phyloP scores from a whole-genome alignment of 306 rosid genomes.

The Carpinus viminea region DNA sequence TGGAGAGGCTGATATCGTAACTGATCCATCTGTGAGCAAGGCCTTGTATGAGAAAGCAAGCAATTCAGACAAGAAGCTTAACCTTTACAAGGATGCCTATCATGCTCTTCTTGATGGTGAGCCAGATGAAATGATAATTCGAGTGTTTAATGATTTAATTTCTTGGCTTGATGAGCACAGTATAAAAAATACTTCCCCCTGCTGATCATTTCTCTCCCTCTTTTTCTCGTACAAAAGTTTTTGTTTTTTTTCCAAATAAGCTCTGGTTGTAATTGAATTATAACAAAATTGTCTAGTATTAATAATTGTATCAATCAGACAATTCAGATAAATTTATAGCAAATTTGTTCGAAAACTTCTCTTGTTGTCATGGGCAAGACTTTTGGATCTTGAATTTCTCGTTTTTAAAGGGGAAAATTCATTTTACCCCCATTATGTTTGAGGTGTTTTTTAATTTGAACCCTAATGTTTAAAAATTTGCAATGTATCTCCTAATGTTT shows the following conservation, averaged over 20 bases:
- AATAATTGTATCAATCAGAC: slow-evolving; percentile 1
- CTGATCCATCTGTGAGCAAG: slow-evolving; percentile 92
- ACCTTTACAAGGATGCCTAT: slow-evolving; percentile 68
- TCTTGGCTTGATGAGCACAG: slow-evolving; percentile 74
- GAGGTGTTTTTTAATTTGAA: too few relatives aligned
- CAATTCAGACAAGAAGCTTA: slow-evolving; percentile 71
- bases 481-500: too few relatives aligned
- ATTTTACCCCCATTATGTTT: too few relatives aligned
- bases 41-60: slow-evolving; percentile 74
- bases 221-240: slow-evolving; percentile 2
- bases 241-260: neutral
- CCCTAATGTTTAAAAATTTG: too few relatives aligned
- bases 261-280: slow-evolving; percentile 10
- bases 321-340: neutral
- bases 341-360: neutral
- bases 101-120: slow-evolving; percentile 97
- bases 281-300: neutral
- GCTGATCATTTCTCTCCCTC: slow-evolving; percentile 13
- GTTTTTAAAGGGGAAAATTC: too few relatives aligned
- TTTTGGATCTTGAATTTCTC: too few relatives aligned
- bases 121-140: slow-evolving; percentile 67
- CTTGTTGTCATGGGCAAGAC: neutral
- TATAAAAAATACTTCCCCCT: slow-evolving; percentile 20
- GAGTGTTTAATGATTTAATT: slow-evolving; percentile 61
- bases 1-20: slow-evolving; percentile 84